phyloP scores from a whole-genome alignment of 345 rosid genomes.

The Microcos paniculata region DNA sequence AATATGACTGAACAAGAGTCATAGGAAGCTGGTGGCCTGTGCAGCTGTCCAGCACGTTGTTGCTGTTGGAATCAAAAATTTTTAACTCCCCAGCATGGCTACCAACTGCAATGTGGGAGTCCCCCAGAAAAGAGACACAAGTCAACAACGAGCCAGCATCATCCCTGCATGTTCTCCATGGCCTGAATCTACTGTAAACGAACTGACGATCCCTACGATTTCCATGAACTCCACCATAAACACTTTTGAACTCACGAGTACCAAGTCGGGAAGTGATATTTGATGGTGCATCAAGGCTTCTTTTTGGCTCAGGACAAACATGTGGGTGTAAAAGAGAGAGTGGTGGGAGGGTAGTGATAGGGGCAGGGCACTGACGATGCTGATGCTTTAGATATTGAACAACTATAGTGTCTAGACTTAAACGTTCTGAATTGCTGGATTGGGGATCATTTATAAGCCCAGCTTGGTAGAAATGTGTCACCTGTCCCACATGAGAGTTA shows the following conservation, averaged over 20 bases:
- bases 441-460: constrained; percentile 57
- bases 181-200: constrained; percentile 91
- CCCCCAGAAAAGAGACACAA: constrained; percentile 76
- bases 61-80: constrained; percentile 68
- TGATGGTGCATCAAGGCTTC: constrained; percentile 85
- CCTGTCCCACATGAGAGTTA: constrained; percentile 43
- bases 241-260: constrained; percentile 72
- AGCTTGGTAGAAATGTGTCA: constrained; percentile 47
- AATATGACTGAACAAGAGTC: constrained; percentile 67
- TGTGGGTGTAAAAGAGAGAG: constrained; percentile 92
- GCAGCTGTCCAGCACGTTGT: constrained; percentile 66
- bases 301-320: constrained; percentile 94
- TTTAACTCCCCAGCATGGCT: constrained; percentile 85
- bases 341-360: constrained; percentile 96
- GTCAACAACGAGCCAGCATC: constrained; percentile 76
- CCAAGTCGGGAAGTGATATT: constrained; percentile 89
- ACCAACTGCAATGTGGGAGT: constrained; percentile 86
- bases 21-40: constrained; percentile 77
- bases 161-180: constrained; percentile 95
- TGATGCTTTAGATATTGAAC: constrained; percentile 97
- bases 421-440: constrained; percentile 62
- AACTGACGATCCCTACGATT: constrained; percentile 94
- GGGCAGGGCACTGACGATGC: constrained; percentile 99
- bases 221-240: constrained; percentile 88
- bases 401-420: constrained; percentile 80